phyloP scores from a whole-genome alignment of 2,329 filamentous ascomycete species.

The Nannizziopsis arthrosporioides region DNA sequence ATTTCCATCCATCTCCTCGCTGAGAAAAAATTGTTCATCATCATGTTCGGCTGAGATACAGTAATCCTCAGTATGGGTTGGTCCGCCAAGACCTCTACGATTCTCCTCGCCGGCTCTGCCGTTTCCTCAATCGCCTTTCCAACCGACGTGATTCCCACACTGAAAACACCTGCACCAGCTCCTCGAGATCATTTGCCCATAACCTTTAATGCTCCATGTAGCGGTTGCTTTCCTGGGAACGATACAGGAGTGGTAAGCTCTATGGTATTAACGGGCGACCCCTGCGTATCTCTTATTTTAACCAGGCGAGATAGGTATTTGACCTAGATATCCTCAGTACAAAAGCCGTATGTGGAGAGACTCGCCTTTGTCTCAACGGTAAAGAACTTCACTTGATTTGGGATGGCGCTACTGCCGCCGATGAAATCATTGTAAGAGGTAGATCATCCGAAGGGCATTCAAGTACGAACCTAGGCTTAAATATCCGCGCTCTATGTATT shows the following conservation, averaged over 20 bases:
- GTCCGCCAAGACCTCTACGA: constrained; percentile 11
- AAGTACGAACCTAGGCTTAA: constrained; percentile 16
- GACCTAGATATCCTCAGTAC: constrained; percentile 20
- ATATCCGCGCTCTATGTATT: constrained; percentile 22
- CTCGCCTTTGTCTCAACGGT: constrained; percentile 22
- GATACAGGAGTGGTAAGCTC: constrained; percentile 15
- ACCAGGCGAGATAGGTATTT: constrained; percentile 19
- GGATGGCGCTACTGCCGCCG: constrained; percentile 18
- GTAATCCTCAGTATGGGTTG: constrained; percentile 12
- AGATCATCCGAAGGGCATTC: constrained; percentile 15
- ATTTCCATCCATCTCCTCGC: not conserved
- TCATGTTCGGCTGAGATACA: constrained; percentile 12
- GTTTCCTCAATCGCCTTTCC: constrained; percentile 8
- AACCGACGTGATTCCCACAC: not conserved
- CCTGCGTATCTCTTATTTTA: not conserved
- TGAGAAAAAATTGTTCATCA: not conserved
- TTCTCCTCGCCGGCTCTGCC: constrained; percentile 6
- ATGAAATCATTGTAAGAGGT: constrained; percentile 19
- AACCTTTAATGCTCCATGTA: constrained; percentile 19
- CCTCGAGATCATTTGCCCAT: constrained; percentile 14
- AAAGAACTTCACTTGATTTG: constrained; percentile 18
- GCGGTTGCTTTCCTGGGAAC: constrained; percentile 14
- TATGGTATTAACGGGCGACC: not conserved
- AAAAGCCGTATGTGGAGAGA: constrained; percentile 20
- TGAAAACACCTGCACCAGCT: not conserved